These are phyloP conservation scores for Panicum virgatum DNA, from an alignment of 202 grass and related monocot species.

Conservation along the genomic window DNA sequence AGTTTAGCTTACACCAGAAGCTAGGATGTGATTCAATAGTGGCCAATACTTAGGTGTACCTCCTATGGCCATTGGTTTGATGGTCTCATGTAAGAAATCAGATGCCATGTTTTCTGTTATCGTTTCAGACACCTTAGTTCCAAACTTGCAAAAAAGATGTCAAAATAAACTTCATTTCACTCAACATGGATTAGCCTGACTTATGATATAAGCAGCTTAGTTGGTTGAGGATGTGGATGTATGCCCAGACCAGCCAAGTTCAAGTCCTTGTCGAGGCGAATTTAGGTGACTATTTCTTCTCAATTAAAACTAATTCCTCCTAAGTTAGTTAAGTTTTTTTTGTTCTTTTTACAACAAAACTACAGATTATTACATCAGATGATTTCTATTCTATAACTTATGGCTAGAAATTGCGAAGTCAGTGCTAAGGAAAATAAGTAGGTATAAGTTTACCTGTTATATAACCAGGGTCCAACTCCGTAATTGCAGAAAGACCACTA, in stretches of 20 bases:
- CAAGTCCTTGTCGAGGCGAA: too few relatives aligned
- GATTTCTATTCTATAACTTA: neutral
- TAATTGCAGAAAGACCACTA: conserved; percentile 89
- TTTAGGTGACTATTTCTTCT: neutral
- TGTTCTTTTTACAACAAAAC: neutral
- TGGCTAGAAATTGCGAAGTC: conserved; percentile 3
- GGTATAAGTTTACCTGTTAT: conserved; percentile 72
- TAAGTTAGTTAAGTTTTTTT: neutral
- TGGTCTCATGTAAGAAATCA: neutral
- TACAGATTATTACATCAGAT: neutral
- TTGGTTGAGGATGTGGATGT: neutral
- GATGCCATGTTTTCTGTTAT: neutral
- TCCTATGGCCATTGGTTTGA: neutral
- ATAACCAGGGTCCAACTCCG: conserved; percentile 94
- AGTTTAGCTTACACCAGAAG: neutral
- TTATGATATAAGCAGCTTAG: neutral
- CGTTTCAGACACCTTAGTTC: neutral
- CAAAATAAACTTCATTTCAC: conserved; percentile 14
- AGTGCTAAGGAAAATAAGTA: conserved; percentile 12
- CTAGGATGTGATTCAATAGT: neutral
- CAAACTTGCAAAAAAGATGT: neutral
- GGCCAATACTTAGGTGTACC: neutral
- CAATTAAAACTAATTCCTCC: neutral
- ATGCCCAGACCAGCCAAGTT: too few relatives aligned
- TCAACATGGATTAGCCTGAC: neutral